These are phyloP conservation scores for Ogataea hybrid DNA, from an alignment of 1,139 yeast genomes.

Conservation along the genomic window DNA sequence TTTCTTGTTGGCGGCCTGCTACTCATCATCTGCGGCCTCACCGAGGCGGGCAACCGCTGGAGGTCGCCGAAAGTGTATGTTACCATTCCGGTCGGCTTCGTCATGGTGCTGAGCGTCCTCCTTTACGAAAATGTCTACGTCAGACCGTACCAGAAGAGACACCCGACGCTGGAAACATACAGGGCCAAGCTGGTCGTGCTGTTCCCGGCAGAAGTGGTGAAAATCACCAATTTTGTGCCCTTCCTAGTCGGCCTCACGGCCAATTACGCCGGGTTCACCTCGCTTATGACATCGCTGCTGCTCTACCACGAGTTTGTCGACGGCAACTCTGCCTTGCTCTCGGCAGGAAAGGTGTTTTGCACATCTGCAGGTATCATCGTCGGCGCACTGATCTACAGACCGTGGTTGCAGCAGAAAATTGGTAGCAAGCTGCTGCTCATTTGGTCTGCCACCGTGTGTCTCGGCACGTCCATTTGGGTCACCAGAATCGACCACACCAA, in stretches of 20 bases:
- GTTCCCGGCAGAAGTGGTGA: constrained; percentile 23
- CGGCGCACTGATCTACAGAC: constrained; percentile 15
- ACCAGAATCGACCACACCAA: constrained; percentile 22
- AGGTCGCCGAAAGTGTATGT: constrained; percentile 31
- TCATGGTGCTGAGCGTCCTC: constrained; percentile 23
- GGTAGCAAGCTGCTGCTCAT: constrained; percentile 24
- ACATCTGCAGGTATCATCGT: constrained; percentile 18
- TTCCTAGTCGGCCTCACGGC: constrained; percentile 14
- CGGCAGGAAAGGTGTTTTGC: constrained; percentile 32
- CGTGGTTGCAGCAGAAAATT: constrained; percentile 11
- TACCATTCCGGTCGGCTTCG: constrained; percentile 30
- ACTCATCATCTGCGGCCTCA: constrained; percentile 34
- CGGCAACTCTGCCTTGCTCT: constrained; percentile 25
- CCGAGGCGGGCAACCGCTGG: constrained; percentile 37
- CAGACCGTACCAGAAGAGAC: constrained; percentile 14
- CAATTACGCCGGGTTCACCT: constrained; percentile 12
- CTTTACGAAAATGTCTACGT: constrained; percentile 22
- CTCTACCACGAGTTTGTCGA: constrained; percentile 21
- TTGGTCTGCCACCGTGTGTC: constrained; percentile 9
- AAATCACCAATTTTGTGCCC: constrained; percentile 20
- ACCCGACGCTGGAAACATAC: constrained; percentile 18
- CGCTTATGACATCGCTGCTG: constrained; percentile 13
- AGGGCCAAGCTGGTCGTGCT: constrained; percentile 19
- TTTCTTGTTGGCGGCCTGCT: constrained; percentile 32
- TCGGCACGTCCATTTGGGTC: constrained; percentile 22